Percentiles rank a stretch among this genome's conserved stretches.
Evolutionary conservation across 805 yeast genomes (phyloP).

Genomic region (Cyberlindnera saturnus): DNA sequence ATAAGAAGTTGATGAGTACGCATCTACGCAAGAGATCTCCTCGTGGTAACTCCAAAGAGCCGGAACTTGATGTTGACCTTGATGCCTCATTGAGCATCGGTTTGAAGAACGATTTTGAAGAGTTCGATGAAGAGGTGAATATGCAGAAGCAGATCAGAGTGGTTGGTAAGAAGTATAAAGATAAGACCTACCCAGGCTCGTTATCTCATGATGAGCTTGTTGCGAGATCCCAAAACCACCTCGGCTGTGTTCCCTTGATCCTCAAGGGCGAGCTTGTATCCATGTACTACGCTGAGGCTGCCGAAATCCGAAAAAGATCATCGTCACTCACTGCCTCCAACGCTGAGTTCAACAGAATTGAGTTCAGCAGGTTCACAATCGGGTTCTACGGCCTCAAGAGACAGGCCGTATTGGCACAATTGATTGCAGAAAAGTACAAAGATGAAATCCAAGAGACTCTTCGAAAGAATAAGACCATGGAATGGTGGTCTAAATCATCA

Average conservation of each 20-base stretch:
- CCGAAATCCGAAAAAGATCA: constrained; percentile 32
- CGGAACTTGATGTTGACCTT: constrained; percentile 3
- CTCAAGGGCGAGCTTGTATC: constrained; percentile 42
- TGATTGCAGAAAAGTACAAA: constrained; percentile 31
- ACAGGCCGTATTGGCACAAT: constrained; percentile 42
- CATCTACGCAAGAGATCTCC: constrained; percentile 9
- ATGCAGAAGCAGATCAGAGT: constrained; percentile 9
- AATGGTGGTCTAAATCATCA: constrained; percentile 55
- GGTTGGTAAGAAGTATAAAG: constrained; percentile 16
- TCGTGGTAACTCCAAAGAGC: neutral
- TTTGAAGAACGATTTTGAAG: constrained; percentile 10
- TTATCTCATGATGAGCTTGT: constrained; percentile 27
- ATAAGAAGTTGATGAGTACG: constrained; percentile 4
- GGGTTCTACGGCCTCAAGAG: constrained; percentile 61
- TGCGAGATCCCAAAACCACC: constrained; percentile 25
- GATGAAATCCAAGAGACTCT: constrained; percentile 24
- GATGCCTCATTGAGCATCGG: constrained; percentile 11
- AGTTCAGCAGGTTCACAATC: constrained; percentile 40
- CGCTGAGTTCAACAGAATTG: constrained; percentile 33
- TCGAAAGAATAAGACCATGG: constrained; percentile 37
- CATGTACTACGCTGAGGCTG: constrained; percentile 45
- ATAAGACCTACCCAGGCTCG: constrained; percentile 20
- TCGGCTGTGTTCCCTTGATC: constrained; percentile 31
- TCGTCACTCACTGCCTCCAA: constrained; percentile 38
- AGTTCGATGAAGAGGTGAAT: constrained; percentile 14